Evolutionary conservation across 2,329 filamentous ascomycete species (phyloP).

Genomic region (Fusarium sambucinum): DNA sequence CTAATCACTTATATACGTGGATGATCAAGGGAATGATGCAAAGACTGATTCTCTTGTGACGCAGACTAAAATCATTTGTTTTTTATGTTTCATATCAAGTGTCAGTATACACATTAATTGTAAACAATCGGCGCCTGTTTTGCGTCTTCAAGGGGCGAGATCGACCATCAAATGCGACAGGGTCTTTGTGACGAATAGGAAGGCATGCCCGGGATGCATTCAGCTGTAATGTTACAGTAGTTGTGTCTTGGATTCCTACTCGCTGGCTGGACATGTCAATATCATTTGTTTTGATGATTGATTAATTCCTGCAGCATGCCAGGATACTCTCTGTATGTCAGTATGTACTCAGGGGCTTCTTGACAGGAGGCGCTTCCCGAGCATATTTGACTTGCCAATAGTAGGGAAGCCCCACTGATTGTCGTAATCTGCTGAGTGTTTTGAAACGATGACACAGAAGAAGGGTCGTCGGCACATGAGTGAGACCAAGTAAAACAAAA

Average conservation of each 20-base stretch:
- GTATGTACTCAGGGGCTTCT: slow-evolving; percentile 2
- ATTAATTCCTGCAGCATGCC: slow-evolving; percentile 10
- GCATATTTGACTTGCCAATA: slow-evolving; percentile 4
- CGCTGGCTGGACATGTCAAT: not conserved
- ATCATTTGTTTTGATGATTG: not conserved
- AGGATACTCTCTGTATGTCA: slow-evolving; percentile 2
- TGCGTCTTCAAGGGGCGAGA: slow-evolving; percentile 27
- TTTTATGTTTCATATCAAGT: not conserved
- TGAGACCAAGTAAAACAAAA: slow-evolving; percentile 13
- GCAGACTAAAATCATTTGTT: not conserved
- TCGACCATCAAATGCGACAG: slow-evolving; percentile 25
- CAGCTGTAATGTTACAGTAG: slow-evolving; percentile 36
- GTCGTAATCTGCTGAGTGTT: slow-evolving; percentile 11
- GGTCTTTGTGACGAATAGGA: slow-evolving; percentile 34
- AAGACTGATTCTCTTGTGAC: not conserved
- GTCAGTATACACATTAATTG: not conserved
- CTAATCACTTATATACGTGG: not conserved
- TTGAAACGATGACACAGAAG: slow-evolving; percentile 26
- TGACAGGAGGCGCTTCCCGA: slow-evolving; percentile 20
- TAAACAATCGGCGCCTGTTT: slow-evolving; percentile 32
- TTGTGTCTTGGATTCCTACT: slow-evolving; percentile 8
- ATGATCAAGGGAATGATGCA: not conserved
- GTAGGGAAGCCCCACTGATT: slow-evolving; percentile 30
- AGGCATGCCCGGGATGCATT: slow-evolving; percentile 27
- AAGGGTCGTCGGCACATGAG: slow-evolving; percentile 9